Percentiles rank a stretch among this genome's conserved stretches.
These are phyloP conservation scores for Rhynchospora tenuis DNA, from an alignment of 176 grass and related monocot genomes.

Conservation along the genomic window DNA sequence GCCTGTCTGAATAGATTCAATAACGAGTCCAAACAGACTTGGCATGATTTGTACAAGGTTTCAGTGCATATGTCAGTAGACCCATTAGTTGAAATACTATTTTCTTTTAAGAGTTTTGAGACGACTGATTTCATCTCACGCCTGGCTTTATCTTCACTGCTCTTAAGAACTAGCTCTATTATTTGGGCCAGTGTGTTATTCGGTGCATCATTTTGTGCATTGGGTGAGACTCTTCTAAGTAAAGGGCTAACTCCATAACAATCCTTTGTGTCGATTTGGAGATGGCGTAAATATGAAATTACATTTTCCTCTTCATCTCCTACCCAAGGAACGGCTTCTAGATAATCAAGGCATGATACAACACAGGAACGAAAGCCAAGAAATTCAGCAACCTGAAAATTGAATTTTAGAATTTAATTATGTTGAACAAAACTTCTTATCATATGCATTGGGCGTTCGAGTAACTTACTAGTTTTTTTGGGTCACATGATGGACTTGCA, in stretches of 20 bases:
- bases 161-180: conserved; percentile 66
- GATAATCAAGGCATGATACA: conserved; percentile 64
- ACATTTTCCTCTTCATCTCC: conserved; percentile 88
- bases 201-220: conserved; percentile 26
- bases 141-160: conserved; percentile 57
- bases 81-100: conserved; percentile 28
- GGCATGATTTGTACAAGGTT: conserved; percentile 50
- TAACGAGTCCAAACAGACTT: conserved; percentile 48
- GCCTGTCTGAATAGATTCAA: conserved; percentile 44
- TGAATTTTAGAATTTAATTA: conserved; percentile 7
- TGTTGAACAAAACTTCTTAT: neutral
- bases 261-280: conserved; percentile 26
- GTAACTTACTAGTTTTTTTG: neutral
- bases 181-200: conserved; percentile 57
- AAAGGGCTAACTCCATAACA: conserved; percentile 42
- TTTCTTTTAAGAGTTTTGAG: conserved; percentile 81
- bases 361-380: conserved; percentile 60
- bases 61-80: conserved; percentile 43
- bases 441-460: neutral
- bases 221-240: conserved; percentile 61
- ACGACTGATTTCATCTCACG: conserved; percentile 79
- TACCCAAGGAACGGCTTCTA: conserved; percentile 76
- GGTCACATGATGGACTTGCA: neutral
- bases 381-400: conserved; percentile 57
- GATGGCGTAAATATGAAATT: conserved; percentile 55